Evolutionary conservation across 306 rosid species (phyloP), one percentile per base, ranked within the genome.

Genomic region (Dalbergia cultrata): DNA sequence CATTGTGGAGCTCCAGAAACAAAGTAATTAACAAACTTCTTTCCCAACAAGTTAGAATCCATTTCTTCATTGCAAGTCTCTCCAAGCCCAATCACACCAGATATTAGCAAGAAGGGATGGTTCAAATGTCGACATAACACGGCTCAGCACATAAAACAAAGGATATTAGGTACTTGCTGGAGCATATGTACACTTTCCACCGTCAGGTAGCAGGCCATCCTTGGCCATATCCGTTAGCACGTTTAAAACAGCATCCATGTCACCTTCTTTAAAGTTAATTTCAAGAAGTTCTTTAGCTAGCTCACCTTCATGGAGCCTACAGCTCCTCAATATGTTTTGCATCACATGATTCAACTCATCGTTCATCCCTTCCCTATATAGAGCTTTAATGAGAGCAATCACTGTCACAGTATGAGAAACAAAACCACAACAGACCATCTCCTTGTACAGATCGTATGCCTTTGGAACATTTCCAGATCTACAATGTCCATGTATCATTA

Each of bases 401-500:
- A 90, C 72, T 43, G 92, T 90, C 70, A 89, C 92, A 33, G 93
- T 68, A 78, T 89, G 95, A 81, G 95, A 90, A 85, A 83, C 79
- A 78, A 90, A 93, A 79, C 94, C 97, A 62, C 39, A 88, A 49
- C 19, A 79, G 89, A 87, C 39, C 97, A 93, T 91, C 78, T 88
- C 90, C 76, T 50, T 45, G 87, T 93, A 91, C 76, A 95, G 71
- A 78, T 76, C 54, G 76, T 90, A 87, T 22, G 97, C 97, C 87
- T 86, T 91, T 64, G 71, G 79, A 70, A 91, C 83, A 75, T 87
- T 87, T 79, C 95, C 92, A 3, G 57, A 81, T 84, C 85, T 90
- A 81, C 93, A 88, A 84, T 94, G 98, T 70, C 97, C 98, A 61
- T 94, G 97, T 78, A 92, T 86, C 31, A 92, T 80, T 66, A 90